Percentiles rank a stretch among this genome's conserved stretches.
These are phyloP conservation scores for Aspergillus calidoustus DNA, from an alignment of 2,329 filamentous ascomycete species.

Conservation along the genomic window DNA sequence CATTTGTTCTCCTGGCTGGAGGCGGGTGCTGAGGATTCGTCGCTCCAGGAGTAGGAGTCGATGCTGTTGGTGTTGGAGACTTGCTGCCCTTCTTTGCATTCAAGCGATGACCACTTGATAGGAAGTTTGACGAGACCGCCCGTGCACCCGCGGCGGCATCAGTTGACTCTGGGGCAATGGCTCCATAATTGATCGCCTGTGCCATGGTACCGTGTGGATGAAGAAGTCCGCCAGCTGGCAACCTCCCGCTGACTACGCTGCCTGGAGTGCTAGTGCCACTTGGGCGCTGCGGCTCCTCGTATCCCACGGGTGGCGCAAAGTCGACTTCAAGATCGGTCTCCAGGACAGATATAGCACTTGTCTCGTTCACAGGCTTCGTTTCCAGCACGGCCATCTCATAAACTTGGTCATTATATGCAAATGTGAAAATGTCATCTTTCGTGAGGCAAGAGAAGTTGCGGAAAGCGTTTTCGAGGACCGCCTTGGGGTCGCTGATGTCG, in stretches of 20 bases:
- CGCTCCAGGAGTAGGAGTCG: conserved; percentile 69
- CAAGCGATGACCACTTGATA: conserved; percentile 79
- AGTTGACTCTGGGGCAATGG: conserved; percentile 79
- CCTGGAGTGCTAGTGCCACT: conserved; percentile 88
- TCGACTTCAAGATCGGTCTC: conserved; percentile 97
- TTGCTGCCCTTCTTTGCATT: conserved; percentile 81
- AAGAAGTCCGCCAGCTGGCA: conserved; percentile 73
- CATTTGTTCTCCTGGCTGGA: conserved; percentile 64
- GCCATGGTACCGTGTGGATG: conserved; percentile 94
- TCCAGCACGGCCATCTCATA: conserved; percentile 94
- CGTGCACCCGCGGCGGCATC: conserved; percentile 66
- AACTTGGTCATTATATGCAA: conserved; percentile 91
- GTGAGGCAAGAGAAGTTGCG: conserved; percentile 93
- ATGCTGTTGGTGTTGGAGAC: conserved; percentile 70
- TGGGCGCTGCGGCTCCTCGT: conserved; percentile 78
- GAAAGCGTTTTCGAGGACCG: conserved; percentile 94
- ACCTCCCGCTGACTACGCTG: conserved; percentile 63
- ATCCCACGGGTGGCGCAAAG: conserved; percentile 91
- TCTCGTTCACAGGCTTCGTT: conserved; percentile 81
- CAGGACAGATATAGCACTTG: conserved; percentile 86
- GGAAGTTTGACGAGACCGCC: conserved; percentile 75
- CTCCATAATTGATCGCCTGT: conserved; percentile 93
- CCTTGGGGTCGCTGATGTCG: conserved; percentile 95
- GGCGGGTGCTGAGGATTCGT: conserved; percentile 53
- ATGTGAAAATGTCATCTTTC: conserved; percentile 92